Evolutionary conservation across 768 basidiomycete species (phyloP).

Genomic region (Agaricus subrufescens): DNA sequence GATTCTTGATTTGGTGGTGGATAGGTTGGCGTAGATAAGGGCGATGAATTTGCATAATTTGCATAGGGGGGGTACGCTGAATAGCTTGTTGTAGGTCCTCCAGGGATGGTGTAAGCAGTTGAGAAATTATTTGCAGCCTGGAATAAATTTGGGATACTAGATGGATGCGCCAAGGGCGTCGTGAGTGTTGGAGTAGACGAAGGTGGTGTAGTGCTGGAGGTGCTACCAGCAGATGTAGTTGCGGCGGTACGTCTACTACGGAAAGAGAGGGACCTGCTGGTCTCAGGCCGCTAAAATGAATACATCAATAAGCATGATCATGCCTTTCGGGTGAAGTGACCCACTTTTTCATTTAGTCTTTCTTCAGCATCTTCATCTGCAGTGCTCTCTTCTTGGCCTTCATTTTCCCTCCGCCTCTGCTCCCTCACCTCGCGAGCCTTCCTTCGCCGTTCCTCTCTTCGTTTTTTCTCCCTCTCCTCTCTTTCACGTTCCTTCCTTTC

Average conservation of each 20-base stretch:
- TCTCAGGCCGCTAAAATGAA: neutral
- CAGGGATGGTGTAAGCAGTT: neutral
- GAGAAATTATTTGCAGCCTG: neutral
- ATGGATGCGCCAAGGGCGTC: neutral
- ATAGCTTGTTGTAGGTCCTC: neutral
- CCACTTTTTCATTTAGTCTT: neutral
- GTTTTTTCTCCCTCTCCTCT: neutral
- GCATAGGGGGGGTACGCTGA: neutral
- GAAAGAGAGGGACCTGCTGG: neutral
- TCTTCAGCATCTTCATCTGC: neutral
- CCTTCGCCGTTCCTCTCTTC: neutral
- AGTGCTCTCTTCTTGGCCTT: neutral
- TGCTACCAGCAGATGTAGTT: neutral
- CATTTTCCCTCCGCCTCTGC: neutral
- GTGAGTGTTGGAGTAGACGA: neutral
- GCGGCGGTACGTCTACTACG: neutral
- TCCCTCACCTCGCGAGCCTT: neutral
- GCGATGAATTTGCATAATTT: neutral
- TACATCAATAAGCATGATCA: neutral
- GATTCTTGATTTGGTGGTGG: neutral
- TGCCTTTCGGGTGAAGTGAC: neutral
- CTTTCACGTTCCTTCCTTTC: neutral
- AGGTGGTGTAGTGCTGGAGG: neutral
- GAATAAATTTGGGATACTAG: neutral
- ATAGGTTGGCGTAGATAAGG: neutral